phyloP scores from a whole-genome alignment of 1,284 basidiomycete genomes.

The Ganoderma lucidum region DNA sequence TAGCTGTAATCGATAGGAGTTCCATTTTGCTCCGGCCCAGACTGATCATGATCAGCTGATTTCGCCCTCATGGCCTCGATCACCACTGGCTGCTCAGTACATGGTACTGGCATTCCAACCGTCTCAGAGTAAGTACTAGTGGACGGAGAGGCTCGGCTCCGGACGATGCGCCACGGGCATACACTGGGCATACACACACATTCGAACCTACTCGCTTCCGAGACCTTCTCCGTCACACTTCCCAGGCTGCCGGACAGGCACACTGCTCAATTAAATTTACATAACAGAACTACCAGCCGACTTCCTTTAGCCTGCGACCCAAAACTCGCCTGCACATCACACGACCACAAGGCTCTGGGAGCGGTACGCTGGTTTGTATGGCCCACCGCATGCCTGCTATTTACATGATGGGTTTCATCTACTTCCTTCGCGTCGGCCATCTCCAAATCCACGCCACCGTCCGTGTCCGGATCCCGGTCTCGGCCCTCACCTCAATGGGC shows the following conservation, averaged over 20 bases:
- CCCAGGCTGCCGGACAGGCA: not conserved
- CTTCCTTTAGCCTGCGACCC: not conserved
- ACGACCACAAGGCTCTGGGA: not conserved
- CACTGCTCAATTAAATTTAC: not conserved
- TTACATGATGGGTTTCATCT: not conserved
- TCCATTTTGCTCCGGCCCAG: not conserved
- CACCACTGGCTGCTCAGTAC: not conserved
- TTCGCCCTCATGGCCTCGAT: not conserved
- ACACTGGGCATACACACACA: not conserved
- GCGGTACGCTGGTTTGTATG: not conserved
- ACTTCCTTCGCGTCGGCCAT: not conserved
- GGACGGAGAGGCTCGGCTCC: not conserved
- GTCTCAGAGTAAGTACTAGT: not conserved
- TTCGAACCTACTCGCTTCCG: not conserved
- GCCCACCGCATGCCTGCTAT: not conserved
- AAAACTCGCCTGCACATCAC: not conserved
- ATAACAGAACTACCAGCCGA: not conserved
- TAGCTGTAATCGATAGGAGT: constrained; percentile 15
- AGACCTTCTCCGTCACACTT: not conserved
- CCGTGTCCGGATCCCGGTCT: not conserved
- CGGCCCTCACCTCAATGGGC: not conserved
- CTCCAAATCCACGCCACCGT: not conserved
- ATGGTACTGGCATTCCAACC: not conserved
- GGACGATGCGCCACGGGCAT: not conserved
- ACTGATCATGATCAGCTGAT: constrained; percentile 10